Evolutionary conservation across 345 rosid genomes (phyloP), one percentile per base, ranked within the genome.

Genomic region (Murraya paniculata): DNA sequence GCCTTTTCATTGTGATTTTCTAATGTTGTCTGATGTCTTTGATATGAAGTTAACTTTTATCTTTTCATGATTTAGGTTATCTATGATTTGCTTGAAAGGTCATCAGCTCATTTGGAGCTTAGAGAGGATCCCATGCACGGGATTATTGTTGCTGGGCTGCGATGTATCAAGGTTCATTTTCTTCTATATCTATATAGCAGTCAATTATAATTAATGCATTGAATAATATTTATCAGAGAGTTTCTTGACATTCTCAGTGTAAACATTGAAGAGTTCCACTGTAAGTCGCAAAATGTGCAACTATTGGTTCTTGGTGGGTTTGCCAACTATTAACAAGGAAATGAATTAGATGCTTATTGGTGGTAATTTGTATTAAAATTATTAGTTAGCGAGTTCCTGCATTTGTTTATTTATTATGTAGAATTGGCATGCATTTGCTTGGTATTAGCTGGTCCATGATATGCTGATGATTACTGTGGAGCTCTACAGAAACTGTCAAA

Each of bases 101-200:
- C 98, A 66, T 95, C 97, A 0, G 94, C 93, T 50, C 94, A 92
- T 85, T 83, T 95, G 86, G 99, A 95, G 86, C 98, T 95, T 68
- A 88, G 99, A 82, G 99, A 95, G 84, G 99, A 95, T 90, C 99
- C 99, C 68, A 91, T 88, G 80, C 84, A 91, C 70, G 99, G 99
- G 76, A 91, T 95, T 80, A 80, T 87, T 87, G 97, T 95, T 85
- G 85, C 95, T 76, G 99, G 97, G 65, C 86, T 93, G 82, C 88
- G 94, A 82, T 86, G 90, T 78, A 92, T 95, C 69, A 93, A 95
- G 99, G 99, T 93, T 74, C 71, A 30, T 78, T 71, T 74, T 76
- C 72, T 83, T 45, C 71, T 57, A 71, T 69, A 10, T 71, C 31
- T 76, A 45, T 30, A 7, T 31, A 18, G 16, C 22, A 50, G 19